Evolutionary conservation across 352 stramenopile species (phyloP), one percentile per base, ranked within the genome.

Genomic region (Globisporangium cylindrosporum): DNA sequence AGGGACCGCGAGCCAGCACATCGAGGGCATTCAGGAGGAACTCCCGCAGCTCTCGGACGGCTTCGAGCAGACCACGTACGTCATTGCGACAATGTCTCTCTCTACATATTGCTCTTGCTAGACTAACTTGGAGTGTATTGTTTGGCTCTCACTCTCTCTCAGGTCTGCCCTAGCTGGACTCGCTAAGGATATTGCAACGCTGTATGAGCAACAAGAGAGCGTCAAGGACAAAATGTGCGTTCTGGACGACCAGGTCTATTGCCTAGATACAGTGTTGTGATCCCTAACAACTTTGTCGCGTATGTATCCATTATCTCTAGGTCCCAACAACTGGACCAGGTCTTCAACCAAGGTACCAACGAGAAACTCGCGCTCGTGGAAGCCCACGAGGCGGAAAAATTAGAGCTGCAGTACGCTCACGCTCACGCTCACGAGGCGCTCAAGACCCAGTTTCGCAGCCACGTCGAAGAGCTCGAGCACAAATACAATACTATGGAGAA

Each of bases 11-110:
- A 71, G 55, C 18, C 77, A 88, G 51, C 82, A 92, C 56, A 20
- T 90, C 20, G 82, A 91, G 0, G 41, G 67, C 18, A 70, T 92
- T 12, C 74, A 88, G n/a, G 71, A 63, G 32, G 79, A 88, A 4
- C 58, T 92, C 5, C 84, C 84, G 0, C 68, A 53, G 20, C 67
- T 89, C 38, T 58, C 66, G 0, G 73, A 68, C 6, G 66, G 67
- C 4, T 77, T 73, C 46, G 64, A 84, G 18, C 41, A 88, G 55
- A 84, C 79, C 7, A 66, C 67, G 77, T 85, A 73, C 59, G 76
- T 75, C 8, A 20, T 36, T 2, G 9, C 34, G 14, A 8, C 29
- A 3, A 38, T 56, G 7, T 55, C 2, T 46, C 12, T 15, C 18
- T n/a, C 2, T 9, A 14, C 15, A 49, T 36, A 25, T 20, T 1